These are phyloP conservation scores for Funneliformis caledonium DNA, from an alignment of 371 early-diverging fungal genomes.

Conservation along the genomic window DNA sequence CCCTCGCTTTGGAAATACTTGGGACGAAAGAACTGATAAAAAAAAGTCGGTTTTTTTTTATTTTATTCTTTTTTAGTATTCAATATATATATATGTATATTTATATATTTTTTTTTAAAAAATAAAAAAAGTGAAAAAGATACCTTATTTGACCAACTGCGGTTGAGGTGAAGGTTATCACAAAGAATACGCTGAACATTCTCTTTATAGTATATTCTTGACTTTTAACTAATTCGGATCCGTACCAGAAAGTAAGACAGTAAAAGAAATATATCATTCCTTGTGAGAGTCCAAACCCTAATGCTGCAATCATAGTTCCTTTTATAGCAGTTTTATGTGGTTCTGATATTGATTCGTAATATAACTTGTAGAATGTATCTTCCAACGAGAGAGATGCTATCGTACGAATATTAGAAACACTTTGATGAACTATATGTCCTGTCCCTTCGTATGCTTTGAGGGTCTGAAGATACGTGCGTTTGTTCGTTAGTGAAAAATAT, in stretches of 20 bases:
- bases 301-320: constrained; percentile 58
- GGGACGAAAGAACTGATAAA: constrained; percentile 36
- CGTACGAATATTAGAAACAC: constrained; percentile 87
- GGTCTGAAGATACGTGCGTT: constrained; percentile 47
- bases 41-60: neutral
- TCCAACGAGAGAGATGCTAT: constrained; percentile 87
- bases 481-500: neutral
- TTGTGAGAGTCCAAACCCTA: constrained; percentile 74
- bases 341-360: constrained; percentile 58
- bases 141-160: constrained; percentile 36
- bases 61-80: neutral
- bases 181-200: constrained; percentile 35
- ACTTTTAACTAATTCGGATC: constrained; percentile 32
- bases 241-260: constrained; percentile 57
- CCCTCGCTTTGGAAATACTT: constrained; percentile 38
- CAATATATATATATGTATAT: too few relatives aligned
- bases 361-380: constrained; percentile 62
- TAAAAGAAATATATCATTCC: constrained; percentile 69
- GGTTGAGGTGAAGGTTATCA: constrained; percentile 25
- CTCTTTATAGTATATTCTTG: constrained; percentile 20
- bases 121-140: too few relatives aligned
- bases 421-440: constrained; percentile 82
- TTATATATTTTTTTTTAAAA: neutral
- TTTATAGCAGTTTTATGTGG: constrained; percentile 69
- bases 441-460: constrained; percentile 72